Evolutionary conservation across 805 yeast species (phyloP), one percentile per base, ranked within the genome.

Genomic region (Kregervanrija pseudodelftensis): DNA sequence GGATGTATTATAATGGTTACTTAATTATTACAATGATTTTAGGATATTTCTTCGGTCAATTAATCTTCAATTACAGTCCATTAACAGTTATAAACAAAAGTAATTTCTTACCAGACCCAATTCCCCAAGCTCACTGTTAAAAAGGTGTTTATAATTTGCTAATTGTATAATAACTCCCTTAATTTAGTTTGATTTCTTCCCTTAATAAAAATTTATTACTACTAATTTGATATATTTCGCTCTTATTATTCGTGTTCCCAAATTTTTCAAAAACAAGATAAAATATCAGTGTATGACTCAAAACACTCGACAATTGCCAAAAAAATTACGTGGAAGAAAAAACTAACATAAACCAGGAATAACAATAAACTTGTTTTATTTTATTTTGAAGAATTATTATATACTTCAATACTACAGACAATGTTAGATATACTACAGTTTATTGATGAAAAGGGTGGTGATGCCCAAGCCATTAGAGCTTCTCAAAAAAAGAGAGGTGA

Each of bases 401-500:
- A 22, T 22, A 5, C 28, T 22, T 22, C 28, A 4, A 22, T 22
- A 22, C 12, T 9, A 31, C 7, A 13, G 11, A 16, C 30, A 33
- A 91, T 93, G 99, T 80, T 93, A 69, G 99, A 93, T 67, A 87
- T 93, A 54, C 73, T 83, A 54, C 85, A 85, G 63, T 93, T 93
- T 65, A 82, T 93, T 56, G 95, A 82, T 56, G 99, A 93, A 63
- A 91, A 89, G 69, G 99, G 99, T 48, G 99, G 99, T 51, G 79
- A 90, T 66, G 96, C 99, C 37, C 91, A 90, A 55, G 72, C 72
- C 44, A 88, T 93, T 63, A 84, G 84, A 65, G 78, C 72, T 60
- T 90, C 97, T 34, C 99, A 93, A 68, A 80, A 72, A 66, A 95
- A 95, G 50, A 88, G 99, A 74, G 95, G 95, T 50, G 98, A 79